Evolutionary conservation across 306 rosid species (phyloP).

Genomic region (Rosa lucieae): DNA sequence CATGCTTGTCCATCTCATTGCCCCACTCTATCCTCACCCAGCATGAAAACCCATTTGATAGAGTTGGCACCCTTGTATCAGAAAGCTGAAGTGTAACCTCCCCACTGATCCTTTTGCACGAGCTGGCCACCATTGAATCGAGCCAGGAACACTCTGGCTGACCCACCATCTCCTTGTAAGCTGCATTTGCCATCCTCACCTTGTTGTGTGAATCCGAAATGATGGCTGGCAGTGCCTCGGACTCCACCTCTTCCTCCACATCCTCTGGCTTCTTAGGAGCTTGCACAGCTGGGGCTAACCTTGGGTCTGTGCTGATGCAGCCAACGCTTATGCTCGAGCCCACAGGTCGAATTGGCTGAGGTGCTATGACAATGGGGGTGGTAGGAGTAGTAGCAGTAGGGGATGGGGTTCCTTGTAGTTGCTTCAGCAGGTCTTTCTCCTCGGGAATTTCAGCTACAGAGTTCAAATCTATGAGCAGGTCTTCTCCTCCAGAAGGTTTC

Average conservation of each 20-base stretch:
- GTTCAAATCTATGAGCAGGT: slow-evolving; percentile 47
- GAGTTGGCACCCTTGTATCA: slow-evolving; percentile 45
- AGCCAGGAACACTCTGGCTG: slow-evolving; percentile 93
- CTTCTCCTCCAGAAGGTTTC: slow-evolving; percentile 26
- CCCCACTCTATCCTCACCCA: slow-evolving; percentile 95
- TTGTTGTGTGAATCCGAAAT: slow-evolving; percentile 80
- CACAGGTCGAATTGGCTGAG: slow-evolving; percentile 76
- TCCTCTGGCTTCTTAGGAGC: slow-evolving; percentile 46
- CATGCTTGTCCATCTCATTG: slow-evolving; percentile 36
- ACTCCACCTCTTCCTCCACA: slow-evolving; percentile 65
- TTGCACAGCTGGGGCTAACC: slow-evolving; percentile 1
- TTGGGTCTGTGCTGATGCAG: slow-evolving; percentile 44
- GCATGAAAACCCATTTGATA: slow-evolving; percentile 76
- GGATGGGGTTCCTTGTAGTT: slow-evolving; percentile 36
- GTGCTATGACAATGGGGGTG: slow-evolving; percentile 47
- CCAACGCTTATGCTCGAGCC: slow-evolving; percentile 74
- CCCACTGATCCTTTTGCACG: slow-evolving; percentile 76
- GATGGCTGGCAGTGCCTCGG: slow-evolving; percentile 64
- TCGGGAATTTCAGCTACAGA: slow-evolving; percentile 45
- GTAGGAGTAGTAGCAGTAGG: slow-evolving; percentile 16
- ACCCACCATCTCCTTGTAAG: slow-evolving; percentile 85
- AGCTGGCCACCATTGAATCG: slow-evolving; percentile 43
- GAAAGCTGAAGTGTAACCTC: slow-evolving; percentile 59
- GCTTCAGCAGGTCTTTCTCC: slow-evolving; percentile 65
- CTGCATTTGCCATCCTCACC: slow-evolving; percentile 78